These are phyloP conservation scores for Nakazawaea populi DNA, from an alignment of 805 yeast species.

Conservation along the genomic window DNA sequence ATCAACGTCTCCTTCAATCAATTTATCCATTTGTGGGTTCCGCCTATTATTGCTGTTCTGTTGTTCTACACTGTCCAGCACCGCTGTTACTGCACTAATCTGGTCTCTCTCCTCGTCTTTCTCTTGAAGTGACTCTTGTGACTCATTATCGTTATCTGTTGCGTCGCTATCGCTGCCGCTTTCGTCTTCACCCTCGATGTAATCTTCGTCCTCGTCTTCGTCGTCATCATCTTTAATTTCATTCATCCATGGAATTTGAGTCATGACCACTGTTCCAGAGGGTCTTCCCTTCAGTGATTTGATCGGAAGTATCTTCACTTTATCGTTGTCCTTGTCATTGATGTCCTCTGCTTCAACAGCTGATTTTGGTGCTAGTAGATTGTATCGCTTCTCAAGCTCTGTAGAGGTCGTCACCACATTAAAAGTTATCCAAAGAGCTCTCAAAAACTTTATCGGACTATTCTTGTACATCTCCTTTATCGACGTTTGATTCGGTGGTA, in stretches of 20 bases:
- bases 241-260: constrained; percentile 1
- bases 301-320: background rate
- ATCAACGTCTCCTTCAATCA: background rate
- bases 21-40: constrained; percentile 1
- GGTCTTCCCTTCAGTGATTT: constrained; percentile 2
- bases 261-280: constrained; percentile 4
- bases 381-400: constrained; percentile 3
- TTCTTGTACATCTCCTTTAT: background rate
- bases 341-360: too few species aligned
- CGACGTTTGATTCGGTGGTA: background rate
- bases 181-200: constrained; percentile 2
- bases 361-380: too few species aligned
- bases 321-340: background rate
- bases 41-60: background rate
- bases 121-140: background rate
- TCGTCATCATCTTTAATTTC: constrained; percentile 18
- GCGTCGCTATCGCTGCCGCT: constrained; percentile 17
- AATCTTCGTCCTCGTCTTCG: constrained; percentile 15
- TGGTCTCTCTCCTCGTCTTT: too few species aligned
- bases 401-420: constrained; percentile 6
- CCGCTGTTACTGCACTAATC: too few species aligned
- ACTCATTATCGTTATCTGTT: constrained; percentile 2
- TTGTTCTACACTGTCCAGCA: background rate
- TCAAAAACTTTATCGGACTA: constrained; percentile 7
- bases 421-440: constrained; percentile 5